Percentiles rank a stretch among this genome's conserved stretches.
These are phyloP conservation scores for Cercospora sp. DNA, from an alignment of 2,329 filamentous ascomycete species.

Conservation along the genomic window DNA sequence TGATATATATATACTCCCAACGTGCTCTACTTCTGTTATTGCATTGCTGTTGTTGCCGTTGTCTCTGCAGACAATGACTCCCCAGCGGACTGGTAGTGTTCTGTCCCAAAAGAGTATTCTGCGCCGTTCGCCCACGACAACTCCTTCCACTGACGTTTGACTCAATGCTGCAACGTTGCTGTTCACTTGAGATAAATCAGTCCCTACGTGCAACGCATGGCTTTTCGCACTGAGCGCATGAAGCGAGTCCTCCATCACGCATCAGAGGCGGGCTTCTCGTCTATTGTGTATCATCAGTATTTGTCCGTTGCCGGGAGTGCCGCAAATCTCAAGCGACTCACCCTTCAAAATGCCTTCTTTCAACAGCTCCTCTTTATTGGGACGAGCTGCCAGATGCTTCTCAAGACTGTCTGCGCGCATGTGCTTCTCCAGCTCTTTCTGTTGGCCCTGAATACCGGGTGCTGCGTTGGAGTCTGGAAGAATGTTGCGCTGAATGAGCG, in stretches of 20 bases:
- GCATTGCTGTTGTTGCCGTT: not conserved
- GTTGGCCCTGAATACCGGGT: conserved; percentile 74
- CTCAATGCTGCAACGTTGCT: not conserved
- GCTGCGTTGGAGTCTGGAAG: conserved; percentile 76
- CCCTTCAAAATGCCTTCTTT: conserved; percentile 72
- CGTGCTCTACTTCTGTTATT: not conserved
- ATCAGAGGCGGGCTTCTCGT: not conserved
- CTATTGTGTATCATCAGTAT: not conserved
- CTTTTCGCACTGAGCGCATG: not conserved
- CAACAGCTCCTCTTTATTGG: conserved; percentile 72
- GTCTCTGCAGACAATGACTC: not conserved
- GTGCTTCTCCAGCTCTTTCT: conserved; percentile 80
- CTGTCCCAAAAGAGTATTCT: not conserved
- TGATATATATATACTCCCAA: not conserved
- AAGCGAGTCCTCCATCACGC: not conserved
- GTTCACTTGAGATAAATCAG: not conserved
- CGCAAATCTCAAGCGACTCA: not conserved
- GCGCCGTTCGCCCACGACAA: not conserved
- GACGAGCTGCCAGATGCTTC: conserved; percentile 78
- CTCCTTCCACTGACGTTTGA: not conserved
- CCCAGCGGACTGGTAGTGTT: not conserved
- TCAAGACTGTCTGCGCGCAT: conserved; percentile 87
- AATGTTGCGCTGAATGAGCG: conserved; percentile 84
- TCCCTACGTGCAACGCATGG: not conserved
- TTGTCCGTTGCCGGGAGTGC: not conserved